Evolutionary conservation across 1,284 basidiomycete genomes (phyloP).

Genomic region (Cutaneotrichosporon sp.): DNA sequence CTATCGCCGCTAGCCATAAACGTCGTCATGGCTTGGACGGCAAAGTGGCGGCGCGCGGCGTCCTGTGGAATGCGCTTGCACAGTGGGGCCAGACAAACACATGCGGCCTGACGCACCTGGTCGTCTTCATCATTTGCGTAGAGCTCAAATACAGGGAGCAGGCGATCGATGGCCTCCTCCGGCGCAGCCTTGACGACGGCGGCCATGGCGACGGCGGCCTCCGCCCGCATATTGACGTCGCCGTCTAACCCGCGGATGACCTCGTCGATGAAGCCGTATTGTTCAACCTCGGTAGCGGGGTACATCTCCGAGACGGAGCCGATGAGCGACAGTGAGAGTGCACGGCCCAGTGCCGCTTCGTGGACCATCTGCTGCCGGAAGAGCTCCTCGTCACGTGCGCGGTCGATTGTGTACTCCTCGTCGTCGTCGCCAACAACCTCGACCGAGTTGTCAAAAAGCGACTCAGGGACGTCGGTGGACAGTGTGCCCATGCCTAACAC

Average conservation of each 20-base stretch:
- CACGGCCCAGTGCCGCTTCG: constrained; percentile 80
- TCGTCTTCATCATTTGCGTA: constrained; percentile 70
- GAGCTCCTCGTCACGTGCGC: constrained; percentile 29
- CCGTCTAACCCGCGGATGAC: constrained; percentile 76
- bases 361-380: constrained; percentile 52
- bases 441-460: constrained; percentile 32
- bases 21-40: constrained; percentile 62
- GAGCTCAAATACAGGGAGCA: constrained; percentile 75
- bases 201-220: constrained; percentile 85
- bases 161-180: constrained; percentile 63
- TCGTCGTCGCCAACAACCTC: constrained; percentile 24
- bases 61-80: constrained; percentile 63
- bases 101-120: constrained; percentile 85
- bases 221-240: constrained; percentile 77
- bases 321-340: constrained; percentile 91
- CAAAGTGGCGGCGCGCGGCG: constrained; percentile 61
- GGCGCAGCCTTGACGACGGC: constrained; percentile 82
- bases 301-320: constrained; percentile 61
- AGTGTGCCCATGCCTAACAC: constrained; percentile 82
- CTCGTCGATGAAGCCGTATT: constrained; percentile 71
- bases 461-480: constrained; percentile 57
- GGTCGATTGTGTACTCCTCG: constrained; percentile 18
- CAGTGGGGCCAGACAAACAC: constrained; percentile 80
- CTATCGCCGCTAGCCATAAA: constrained; percentile 68
- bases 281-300: constrained; percentile 62